A percentile compares a stretch with the other conserved stretches of the same genome.
These are phyloP conservation scores for Psilocybe tampanensis DNA, from an alignment of 768 basidiomycete species.

Conservation along the genomic window DNA sequence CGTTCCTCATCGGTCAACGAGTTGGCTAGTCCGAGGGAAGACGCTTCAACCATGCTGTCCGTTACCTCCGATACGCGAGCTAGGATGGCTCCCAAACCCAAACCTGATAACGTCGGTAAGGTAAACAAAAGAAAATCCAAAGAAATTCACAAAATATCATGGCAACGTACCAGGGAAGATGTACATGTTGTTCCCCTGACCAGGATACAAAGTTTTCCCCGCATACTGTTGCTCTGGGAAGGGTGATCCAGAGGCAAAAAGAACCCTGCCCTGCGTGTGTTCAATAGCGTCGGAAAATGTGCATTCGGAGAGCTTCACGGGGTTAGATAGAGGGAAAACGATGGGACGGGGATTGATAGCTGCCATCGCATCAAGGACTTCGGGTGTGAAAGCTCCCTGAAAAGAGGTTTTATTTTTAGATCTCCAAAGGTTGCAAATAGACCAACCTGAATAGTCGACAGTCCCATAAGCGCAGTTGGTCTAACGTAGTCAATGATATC, in stretches of 20 bases:
- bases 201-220: constrained; percentile 65
- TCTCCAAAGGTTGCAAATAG: not conserved
- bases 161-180: constrained; percentile 62
- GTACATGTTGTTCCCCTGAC: constrained; percentile 96
- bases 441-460: constrained; percentile 76
- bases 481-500: constrained; percentile 81
- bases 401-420: constrained; percentile 2
- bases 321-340: constrained; percentile 93
- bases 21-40: constrained; percentile 77
- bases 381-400: constrained; percentile 75
- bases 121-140: constrained; percentile 4
- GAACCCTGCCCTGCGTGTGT: constrained; percentile 70
- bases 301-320: constrained; percentile 79
- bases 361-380: constrained; percentile 77
- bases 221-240: constrained; percentile 67
- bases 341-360: constrained; percentile 81
- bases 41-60: constrained; percentile 88
- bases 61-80: constrained; percentile 70
- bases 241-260: constrained; percentile 90
- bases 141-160: constrained; percentile 7
- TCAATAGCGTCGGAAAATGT: constrained; percentile 75
- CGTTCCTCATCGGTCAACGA: constrained; percentile 74
- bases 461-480: constrained; percentile 87
- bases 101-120: constrained; percentile 41
- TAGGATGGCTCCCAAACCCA: constrained; percentile 82